Percentiles rank a stretch among this genome's conserved stretches.
phyloP scores from a whole-genome alignment of 2,329 filamentous ascomycete species.

The Thelonectria olida region DNA sequence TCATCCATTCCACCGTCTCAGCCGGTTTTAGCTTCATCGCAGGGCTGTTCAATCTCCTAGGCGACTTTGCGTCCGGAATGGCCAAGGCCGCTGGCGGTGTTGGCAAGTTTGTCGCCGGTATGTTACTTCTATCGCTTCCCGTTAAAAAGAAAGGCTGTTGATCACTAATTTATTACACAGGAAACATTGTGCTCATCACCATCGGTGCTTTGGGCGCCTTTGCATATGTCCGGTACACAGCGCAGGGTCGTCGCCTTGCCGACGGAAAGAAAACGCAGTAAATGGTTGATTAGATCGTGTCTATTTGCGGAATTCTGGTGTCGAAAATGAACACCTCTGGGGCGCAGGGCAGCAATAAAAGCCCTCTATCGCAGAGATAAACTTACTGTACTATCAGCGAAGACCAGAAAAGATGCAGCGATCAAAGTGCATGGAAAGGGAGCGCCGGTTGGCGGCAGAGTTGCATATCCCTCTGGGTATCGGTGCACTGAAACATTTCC shows the following conservation, averaged over 20 bases:
- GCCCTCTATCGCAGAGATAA: no score
- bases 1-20: conserved; percentile 46
- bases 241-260: conserved; percentile 41
- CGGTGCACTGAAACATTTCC: no score
- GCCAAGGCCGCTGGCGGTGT: conserved; percentile 50
- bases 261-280: conserved; percentile 14
- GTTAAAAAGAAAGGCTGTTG: not conserved
- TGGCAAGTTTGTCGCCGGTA: conserved; percentile 51
- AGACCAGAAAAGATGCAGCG: no score
- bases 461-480: no score
- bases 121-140: no score
- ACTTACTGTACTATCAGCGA: no score
- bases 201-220: conserved; percentile 46
- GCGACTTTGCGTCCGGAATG: conserved; percentile 47
- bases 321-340: no score
- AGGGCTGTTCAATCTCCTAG: conserved; percentile 48
- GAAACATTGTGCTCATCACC: conserved; percentile 47
- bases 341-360: no score
- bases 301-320: no score
- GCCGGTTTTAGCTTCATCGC: conserved; percentile 48
- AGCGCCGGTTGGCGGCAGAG: no score
- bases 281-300: not conserved
- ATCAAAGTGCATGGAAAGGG: no score
- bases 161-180: conserved; percentile 33
- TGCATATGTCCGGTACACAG: conserved; percentile 46